Evolutionary conservation across 139 green algal species (phyloP).

Genomic region (Spirogloea muscicola): DNA sequence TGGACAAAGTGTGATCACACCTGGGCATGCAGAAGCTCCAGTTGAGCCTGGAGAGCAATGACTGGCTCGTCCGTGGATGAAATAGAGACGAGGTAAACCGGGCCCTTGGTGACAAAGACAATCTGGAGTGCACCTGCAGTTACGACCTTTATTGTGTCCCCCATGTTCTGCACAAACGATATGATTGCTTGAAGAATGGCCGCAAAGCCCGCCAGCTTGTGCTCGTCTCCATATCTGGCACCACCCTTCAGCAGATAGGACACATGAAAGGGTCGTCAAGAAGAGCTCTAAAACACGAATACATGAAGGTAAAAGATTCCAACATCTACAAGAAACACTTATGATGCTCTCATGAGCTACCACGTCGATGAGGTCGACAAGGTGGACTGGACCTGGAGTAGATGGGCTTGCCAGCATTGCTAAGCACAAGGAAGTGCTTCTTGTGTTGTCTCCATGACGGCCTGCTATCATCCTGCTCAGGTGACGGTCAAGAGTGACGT

Average conservation of each 20-base stretch:
- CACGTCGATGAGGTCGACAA: no score
- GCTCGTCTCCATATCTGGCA: conserved; percentile 62
- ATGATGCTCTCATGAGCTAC: no score
- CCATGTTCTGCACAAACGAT: conserved; percentile 49
- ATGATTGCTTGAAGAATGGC: conserved; percentile 62
- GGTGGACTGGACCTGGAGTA: conserved; percentile 42
- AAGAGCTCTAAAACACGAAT: no score
- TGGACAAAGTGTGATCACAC: conserved; percentile 29
- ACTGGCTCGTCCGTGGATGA: conserved; percentile 56
- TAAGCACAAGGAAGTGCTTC: conserved; percentile 76
- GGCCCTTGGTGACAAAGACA: conserved; percentile 61
- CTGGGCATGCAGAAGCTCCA: conserved; percentile 62
- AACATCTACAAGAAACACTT: no score
- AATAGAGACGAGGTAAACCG: conserved; percentile 65
- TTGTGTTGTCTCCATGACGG: conserved; percentile 42
- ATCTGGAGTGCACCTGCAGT: conserved; percentile 57
- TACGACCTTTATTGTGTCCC: conserved; percentile 53
- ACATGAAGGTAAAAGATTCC: no score
- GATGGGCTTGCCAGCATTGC: conserved; percentile 70
- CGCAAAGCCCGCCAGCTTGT: conserved; percentile 62
- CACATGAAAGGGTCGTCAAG: no score
- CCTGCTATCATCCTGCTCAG: conserved; percentile 46
- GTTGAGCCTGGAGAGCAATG: conserved; percentile 52
- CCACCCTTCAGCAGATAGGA: no score
- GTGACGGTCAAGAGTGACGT: no score